These are phyloP conservation scores for Aspergillus spinulosporus DNA, from an alignment of 2,329 filamentous ascomycete genomes.

Conservation along the genomic window DNA sequence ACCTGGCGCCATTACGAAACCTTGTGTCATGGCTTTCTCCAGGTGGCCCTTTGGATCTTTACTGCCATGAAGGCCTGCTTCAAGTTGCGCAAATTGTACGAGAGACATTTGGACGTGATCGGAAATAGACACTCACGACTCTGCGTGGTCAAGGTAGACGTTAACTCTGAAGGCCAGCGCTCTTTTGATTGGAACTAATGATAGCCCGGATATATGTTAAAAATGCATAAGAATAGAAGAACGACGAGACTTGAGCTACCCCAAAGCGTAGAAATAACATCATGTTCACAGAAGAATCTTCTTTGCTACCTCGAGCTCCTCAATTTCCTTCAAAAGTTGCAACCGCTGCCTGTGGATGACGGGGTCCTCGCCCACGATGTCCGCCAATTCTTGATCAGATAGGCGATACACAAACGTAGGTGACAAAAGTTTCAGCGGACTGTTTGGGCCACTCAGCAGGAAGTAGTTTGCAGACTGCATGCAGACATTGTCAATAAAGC, in stretches of 20 bases:
- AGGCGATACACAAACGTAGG: conserved; percentile 54
- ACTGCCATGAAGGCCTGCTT: conserved; percentile 23
- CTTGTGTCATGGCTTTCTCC: conserved; percentile 33
- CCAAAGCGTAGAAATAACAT: background rate
- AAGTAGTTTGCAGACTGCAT: conserved; percentile 59
- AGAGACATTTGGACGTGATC: background rate
- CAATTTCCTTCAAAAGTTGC: conserved; percentile 49
- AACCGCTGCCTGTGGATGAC: conserved; percentile 43
- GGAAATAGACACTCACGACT: background rate
- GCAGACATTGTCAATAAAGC: conserved; percentile 64
- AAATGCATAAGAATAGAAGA: background rate
- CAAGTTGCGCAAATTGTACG: background rate
- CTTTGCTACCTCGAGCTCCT: conserved; percentile 45
- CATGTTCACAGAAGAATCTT: conserved; percentile 27
- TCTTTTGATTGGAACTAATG: background rate
- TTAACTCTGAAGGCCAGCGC: background rate
- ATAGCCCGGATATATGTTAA: background rate
- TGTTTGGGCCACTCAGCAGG: conserved; percentile 52
- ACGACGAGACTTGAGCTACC: background rate
- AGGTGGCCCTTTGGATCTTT: conserved; percentile 35
- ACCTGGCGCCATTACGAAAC: conserved; percentile 29
- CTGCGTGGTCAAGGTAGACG: background rate
- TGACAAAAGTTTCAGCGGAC: conserved; percentile 57
- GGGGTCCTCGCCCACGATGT: conserved; percentile 60
- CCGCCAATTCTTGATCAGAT: conserved; percentile 50